Percentiles rank a stretch among this genome's conserved stretches.
Evolutionary conservation across 805 yeast genomes (phyloP).

Genomic region (Starmera amethionina): DNA sequence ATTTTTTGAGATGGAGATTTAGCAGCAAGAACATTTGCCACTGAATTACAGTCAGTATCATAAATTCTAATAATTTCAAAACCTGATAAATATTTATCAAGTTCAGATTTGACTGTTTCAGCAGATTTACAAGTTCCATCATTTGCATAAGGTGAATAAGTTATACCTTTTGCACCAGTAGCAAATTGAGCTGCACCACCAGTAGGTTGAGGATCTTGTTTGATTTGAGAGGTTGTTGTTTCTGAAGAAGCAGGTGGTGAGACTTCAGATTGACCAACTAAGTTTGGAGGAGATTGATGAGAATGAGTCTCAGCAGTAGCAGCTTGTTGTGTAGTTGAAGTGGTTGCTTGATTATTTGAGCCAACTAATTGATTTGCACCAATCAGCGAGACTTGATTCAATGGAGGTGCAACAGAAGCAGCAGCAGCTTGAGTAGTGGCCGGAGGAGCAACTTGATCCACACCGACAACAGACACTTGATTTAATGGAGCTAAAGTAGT

Average conservation of each 20-base stretch:
- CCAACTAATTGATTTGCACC: no score
- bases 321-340: neutral
- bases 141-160: constrained; percentile 55
- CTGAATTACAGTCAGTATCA: constrained; percentile 52
- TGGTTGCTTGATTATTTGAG: neutral
- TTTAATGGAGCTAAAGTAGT: constrained; percentile 8
- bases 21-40: constrained; percentile 40
- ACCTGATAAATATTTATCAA: constrained; percentile 27
- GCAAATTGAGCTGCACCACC: constrained; percentile 22
- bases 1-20: constrained; percentile 38
- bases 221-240: constrained; percentile 21
- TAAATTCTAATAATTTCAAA: constrained; percentile 49
- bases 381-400: no score
- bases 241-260: constrained; percentile 11
- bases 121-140: constrained; percentile 46
- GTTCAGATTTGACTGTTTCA: constrained; percentile 35
- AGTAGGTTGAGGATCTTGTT: constrained; percentile 17
- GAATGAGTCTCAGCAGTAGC: constrained; percentile 5
- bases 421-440: neutral
- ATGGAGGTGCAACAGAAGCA: neutral
- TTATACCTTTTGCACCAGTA: constrained; percentile 46
- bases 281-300: constrained; percentile 8
- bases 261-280: neutral
- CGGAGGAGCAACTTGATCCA: constrained; percentile 7
- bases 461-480: constrained; percentile 9